Base-by-base conservation (phyloP, 148 eudicot genomes). In the Dianthus caryophyllus region DNA sequence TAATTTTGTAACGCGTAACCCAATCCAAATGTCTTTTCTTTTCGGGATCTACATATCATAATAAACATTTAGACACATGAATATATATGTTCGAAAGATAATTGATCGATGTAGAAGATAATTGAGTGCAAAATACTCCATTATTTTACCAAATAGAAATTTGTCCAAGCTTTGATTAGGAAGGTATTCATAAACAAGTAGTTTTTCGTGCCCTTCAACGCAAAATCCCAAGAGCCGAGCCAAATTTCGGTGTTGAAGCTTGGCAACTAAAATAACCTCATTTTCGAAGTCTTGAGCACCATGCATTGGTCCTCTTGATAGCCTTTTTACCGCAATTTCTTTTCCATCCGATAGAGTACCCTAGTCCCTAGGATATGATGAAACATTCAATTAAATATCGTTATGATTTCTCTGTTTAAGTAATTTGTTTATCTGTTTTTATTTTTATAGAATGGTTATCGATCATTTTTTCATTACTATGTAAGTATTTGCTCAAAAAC, bases 171-270 rank as follows among this genome's bases (percentile, higher is more conserved):
- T 76, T 25, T 61, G 66, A 59, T 76, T 76, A 21, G 76, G 52
- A 16, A 71, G 43, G 24, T 59, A 71, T 67, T 76, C 76, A 47
- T 76, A 76, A 1, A 76, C 76, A 0, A 76, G 52, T 18, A 71
- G 51, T 52, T 76, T 76, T 61, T 76, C 79, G 1, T 41, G 50
- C 1, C 67, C 72, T 27, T 48, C 71, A 0, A 71, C 36, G 21
- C 75, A 76, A 71, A 76, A 71, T 31, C 76, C 79, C 30, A 76
- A 22, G 3, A 76, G 65, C 46, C 72, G 60, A 25, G 58, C 76
- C 39, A 76, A 54, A 61, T 68, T 72, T 21, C 73, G 36, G 29
- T 77, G 80, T 22, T 77, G 80, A 25, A 77, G 70, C 65, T 68
- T 77, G 61, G 80, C 80, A 7, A 77, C 76, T 50, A 76, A 33